phyloP scores from a whole-genome alignment of 768 basidiomycete genomes.

The Gloeostereum incarnatum region DNA sequence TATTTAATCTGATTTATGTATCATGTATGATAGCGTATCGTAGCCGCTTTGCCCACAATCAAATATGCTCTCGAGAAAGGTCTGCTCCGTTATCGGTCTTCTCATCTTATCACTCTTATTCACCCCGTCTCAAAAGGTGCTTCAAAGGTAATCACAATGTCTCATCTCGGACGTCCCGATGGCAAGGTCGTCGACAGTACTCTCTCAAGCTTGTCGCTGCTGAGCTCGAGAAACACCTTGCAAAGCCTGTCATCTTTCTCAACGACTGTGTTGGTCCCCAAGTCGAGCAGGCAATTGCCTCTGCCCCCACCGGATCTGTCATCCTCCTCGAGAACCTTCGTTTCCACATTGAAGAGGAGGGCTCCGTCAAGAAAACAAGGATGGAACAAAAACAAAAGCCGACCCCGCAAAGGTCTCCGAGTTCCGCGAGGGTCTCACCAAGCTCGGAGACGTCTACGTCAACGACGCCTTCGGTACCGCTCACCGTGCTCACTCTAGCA shows the following conservation, averaged over 20 bases:
- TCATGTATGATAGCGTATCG: slow-evolving; percentile 65
- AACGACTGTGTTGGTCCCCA: slow-evolving; percentile 80
- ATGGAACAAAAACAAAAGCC: slow-evolving; percentile 92
- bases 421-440: slow-evolving; percentile 85
- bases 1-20: slow-evolving; percentile 9
- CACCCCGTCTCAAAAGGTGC: no score
- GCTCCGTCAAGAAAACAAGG: slow-evolving; percentile 87
- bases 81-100: slow-evolving; percentile 13
- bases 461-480: slow-evolving; percentile 99
- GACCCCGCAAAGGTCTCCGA: slow-evolving; percentile 68
- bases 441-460: slow-evolving; percentile 91
- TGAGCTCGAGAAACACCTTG: slow-evolving; percentile 70
- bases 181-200: slow-evolving; percentile 81
- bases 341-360: slow-evolving; percentile 98
- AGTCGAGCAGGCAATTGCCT: slow-evolving; percentile 69
- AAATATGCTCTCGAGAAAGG: slow-evolving; percentile 87
- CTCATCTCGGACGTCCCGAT: slow-evolving; percentile 95
- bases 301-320: slow-evolving; percentile 54
- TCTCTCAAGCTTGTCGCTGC: slow-evolving; percentile 80
- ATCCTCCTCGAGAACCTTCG: slow-evolving; percentile 96
- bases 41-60: slow-evolving; percentile 93
- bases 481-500: slow-evolving; percentile 96
- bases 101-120: slow-evolving; percentile 8
- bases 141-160: slow-evolving; percentile 85
- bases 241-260: slow-evolving; percentile 71